These are phyloP conservation scores for Handroanthus guayacan DNA, from an alignment of 257 asterid genomes.

Conservation along the genomic window DNA sequence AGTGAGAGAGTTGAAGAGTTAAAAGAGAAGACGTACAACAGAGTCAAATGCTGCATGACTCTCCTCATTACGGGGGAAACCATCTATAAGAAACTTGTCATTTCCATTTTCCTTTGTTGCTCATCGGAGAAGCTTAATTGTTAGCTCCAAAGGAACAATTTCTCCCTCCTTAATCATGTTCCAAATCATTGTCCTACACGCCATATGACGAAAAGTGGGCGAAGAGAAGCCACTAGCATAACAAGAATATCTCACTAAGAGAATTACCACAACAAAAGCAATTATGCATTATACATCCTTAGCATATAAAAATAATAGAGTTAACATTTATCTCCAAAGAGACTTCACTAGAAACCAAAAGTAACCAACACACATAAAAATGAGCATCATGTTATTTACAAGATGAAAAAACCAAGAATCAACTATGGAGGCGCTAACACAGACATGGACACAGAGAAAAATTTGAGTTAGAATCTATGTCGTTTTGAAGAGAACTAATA, in stretches of 20 bases:
- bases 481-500: slow-evolving; percentile 2
- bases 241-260: background rate
- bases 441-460: background rate
- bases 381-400: background rate
- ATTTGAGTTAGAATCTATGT: background rate
- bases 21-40: slow-evolving; percentile 43
- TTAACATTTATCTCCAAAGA: background rate
- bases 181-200: slow-evolving; percentile 58
- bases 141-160: slow-evolving; percentile 71
- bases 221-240: background rate
- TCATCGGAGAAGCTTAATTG: slow-evolving; percentile 61
- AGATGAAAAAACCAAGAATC: background rate
- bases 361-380: background rate
- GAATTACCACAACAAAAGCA: background rate
- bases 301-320: background rate
- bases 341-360: background rate
- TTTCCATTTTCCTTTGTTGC: slow-evolving; percentile 60
- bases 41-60: slow-evolving; percentile 66
- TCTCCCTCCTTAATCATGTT: slow-evolving; percentile 62
- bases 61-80: slow-evolving; percentile 77
- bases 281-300: background rate
- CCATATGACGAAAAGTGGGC: background rate
- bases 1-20: background rate
- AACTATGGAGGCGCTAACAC: background rate
- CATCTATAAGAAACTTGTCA: slow-evolving; percentile 70